Base-by-base conservation (phyloP, 805 yeast genomes). In the Wickerhamomyces bisporus region DNA sequence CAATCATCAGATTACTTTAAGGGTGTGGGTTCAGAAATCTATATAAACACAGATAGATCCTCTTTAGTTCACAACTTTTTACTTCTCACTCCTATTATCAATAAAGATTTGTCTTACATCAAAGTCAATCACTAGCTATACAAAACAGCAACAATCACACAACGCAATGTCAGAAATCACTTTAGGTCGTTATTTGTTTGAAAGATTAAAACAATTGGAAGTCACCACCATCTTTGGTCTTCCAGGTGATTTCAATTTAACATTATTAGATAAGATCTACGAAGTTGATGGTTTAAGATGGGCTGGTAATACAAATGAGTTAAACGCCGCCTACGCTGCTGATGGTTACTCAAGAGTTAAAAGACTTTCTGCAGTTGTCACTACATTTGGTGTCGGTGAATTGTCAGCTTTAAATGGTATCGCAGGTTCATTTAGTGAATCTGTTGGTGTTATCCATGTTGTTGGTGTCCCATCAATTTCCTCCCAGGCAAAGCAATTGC, bases 381-480 rank as follows among this genome's bases (percentile, higher is more conserved):
- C 95, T 60, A 86, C 95, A 35, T 86, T 86, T 60, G 95, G 95
- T 65, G 95, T 86, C 40, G 95, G 95, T 61, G 95, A 85, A 63
- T 71, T 85, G 56, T 74, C 84, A 21, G 91, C 94, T 11, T 68
- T 85, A 52, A 85, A 85, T 62, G 95, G 93, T 53, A 73, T 86
- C 57, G 95, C 89, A 32, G 95, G 95, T 52, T 71, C 93, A 36
- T 86, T 78, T 65, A 89, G 95, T 46, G 95, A 86, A 64, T 94
- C 86, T 64, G 89, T 86, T 45, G 93, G 93, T 52, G 62, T 85
- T 49, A 65, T 86, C 48, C 94, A 86, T 65, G 75, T 86, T 51
- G 95, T 86, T 31, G 95, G 95, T 60, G 84, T 83, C 41, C 95
- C 95, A 47, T 79, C 91, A 39, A 68, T 77, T 53, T 68, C 81